Percentiles rank a stretch among this genome's conserved stretches.
These are phyloP conservation scores for Fusarium coffeatum DNA, from an alignment of 2,329 filamentous ascomycete species.

Conservation along the genomic window DNA sequence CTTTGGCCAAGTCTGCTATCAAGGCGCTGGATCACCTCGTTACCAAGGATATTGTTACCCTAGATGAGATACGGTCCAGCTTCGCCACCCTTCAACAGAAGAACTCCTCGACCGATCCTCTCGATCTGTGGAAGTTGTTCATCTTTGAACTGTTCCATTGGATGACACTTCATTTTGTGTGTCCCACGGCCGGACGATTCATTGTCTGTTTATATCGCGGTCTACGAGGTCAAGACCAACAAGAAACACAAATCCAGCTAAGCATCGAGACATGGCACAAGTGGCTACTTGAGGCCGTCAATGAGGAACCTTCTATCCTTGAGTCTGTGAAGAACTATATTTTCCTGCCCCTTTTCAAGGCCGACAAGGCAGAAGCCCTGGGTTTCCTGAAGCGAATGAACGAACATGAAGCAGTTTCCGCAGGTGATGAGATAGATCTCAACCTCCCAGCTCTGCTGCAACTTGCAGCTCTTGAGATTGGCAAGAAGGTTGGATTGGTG, in stretches of 20 bases:
- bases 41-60: slow-evolving; percentile 66
- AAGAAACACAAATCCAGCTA: slow-evolving; percentile 42
- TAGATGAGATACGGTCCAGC: slow-evolving; percentile 58
- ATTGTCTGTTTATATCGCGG: slow-evolving; percentile 67
- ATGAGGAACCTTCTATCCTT: slow-evolving; percentile 62
- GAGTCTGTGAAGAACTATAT: slow-evolving; percentile 74
- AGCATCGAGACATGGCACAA: slow-evolving; percentile 63
- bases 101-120: slow-evolving; percentile 2
- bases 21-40: slow-evolving; percentile 75
- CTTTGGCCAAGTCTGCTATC: slow-evolving; percentile 76
- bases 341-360: slow-evolving; percentile 71
- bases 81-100: slow-evolving; percentile 57
- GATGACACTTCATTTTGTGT: slow-evolving; percentile 68
- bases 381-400: slow-evolving; percentile 69
- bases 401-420: slow-evolving; percentile 60
- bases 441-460: slow-evolving; percentile 69
- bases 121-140: slow-evolving; percentile 63
- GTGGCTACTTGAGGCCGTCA: slow-evolving; percentile 66
- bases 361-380: slow-evolving; percentile 64
- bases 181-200: slow-evolving; percentile 70
- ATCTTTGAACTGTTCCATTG: slow-evolving; percentile 63
- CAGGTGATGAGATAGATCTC: slow-evolving; percentile 58
- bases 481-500: slow-evolving; percentile 76
- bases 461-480: slow-evolving; percentile 75
- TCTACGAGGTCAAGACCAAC: slow-evolving; percentile 52